Evolutionary conservation across 306 rosid species (phyloP).

Genomic region (Purshia tridentata): DNA sequence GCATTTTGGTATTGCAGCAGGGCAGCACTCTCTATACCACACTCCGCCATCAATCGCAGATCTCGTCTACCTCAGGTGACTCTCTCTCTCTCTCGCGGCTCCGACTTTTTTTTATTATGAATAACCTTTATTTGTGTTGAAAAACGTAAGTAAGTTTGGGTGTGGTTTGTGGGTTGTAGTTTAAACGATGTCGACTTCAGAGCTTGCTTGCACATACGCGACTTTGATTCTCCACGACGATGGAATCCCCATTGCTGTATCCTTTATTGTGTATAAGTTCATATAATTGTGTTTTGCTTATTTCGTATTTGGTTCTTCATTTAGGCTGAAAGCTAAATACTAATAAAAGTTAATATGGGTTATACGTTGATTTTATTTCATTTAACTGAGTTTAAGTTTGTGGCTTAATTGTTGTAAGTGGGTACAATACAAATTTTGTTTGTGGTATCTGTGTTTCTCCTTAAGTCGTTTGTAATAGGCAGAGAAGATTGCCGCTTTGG

Average conservation of each 20-base stretch:
- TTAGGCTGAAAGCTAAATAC: too few relatives aligned
- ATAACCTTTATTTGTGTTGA: too few relatives aligned
- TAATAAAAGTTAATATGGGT: too few relatives aligned
- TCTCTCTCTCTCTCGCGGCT: not conserved
- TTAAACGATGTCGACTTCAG: constrained; percentile 48
- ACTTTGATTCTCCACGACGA: constrained; percentile 64
- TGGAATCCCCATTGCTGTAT: constrained; percentile 58
- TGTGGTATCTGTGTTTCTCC: constrained; percentile 20
- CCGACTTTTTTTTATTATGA: not conserved
- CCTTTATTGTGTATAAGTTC: constrained; percentile 7
- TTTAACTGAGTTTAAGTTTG: not conserved
- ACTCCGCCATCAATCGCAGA: too few relatives aligned
- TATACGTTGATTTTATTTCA: too few relatives aligned
- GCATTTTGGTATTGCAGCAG: too few relatives aligned
- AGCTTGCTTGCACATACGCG: constrained; percentile 69
- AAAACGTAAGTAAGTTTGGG: not conserved
- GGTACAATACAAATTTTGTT: not conserved
- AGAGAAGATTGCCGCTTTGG: constrained; percentile 60
- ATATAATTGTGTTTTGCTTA: too few relatives aligned
- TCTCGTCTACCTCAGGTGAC: constrained; percentile 12
- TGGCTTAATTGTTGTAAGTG: not conserved
- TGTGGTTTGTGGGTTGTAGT: not conserved
- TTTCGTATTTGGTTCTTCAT: too few relatives aligned
- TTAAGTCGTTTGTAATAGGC: constrained; percentile 45
- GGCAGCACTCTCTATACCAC: too few relatives aligned